Evolutionary conservation across 441 rosid species (phyloP).

Genomic region (Gossypium schwendimanii): DNA sequence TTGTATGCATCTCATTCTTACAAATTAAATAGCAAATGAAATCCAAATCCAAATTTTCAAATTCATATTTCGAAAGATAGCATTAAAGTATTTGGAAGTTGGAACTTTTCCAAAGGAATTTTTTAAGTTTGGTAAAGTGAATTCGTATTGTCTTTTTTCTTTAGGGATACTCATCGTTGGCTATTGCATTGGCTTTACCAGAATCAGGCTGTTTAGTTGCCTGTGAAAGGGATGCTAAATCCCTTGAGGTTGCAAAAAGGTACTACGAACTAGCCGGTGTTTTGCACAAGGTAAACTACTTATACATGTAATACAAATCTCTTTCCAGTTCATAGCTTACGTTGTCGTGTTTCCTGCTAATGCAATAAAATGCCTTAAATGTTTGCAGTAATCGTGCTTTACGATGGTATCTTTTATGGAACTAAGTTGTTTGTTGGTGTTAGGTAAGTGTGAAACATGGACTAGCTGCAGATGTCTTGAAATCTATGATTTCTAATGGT

Average conservation of each 20-base stretch:
- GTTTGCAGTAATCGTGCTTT: not conserved
- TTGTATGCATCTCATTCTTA: not conserved
- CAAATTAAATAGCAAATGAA: not conserved
- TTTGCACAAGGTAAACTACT: constrained; percentile 49
- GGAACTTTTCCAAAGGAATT: not conserved
- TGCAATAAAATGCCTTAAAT: not conserved
- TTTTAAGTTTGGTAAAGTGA: not conserved
- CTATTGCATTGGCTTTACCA: constrained; percentile 70
- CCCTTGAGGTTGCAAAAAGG: constrained; percentile 67
- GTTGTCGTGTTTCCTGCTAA: not conserved
- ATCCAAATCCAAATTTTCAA: not conserved
- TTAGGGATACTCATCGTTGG: constrained; percentile 89
- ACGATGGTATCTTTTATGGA: not conserved
- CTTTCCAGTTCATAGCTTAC: not conserved
- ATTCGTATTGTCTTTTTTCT: not conserved
- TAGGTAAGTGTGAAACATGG: constrained; percentile 71
- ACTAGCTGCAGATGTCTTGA: constrained; percentile 57
- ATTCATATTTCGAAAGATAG: not conserved
- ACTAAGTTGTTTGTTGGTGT: constrained; percentile 15
- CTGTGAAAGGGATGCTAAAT: constrained; percentile 70
- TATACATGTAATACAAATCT: constrained; percentile 6
- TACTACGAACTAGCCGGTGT: constrained; percentile 75
- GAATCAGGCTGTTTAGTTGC: constrained; percentile 79
- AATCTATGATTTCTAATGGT: constrained; percentile 58
- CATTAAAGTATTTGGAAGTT: not conserved